Conservation (phyloP, 345 rosid genomes). For the Syzygium jambos region DNA sequence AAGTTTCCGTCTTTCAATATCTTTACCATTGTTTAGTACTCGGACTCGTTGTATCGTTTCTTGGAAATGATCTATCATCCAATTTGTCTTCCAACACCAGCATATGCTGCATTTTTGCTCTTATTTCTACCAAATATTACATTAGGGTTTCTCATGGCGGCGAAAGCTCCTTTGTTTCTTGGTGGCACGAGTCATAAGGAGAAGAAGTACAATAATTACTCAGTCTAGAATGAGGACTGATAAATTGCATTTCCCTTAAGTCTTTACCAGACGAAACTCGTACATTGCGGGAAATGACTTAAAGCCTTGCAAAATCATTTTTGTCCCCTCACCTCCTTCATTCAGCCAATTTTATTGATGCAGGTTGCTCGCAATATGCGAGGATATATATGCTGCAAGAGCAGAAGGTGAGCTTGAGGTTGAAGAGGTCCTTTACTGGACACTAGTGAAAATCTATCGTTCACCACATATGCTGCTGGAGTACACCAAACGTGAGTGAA, state of each 20-base stretch:
- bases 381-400: conserved; percentile 40
- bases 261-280: neutral
- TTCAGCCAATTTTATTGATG: neutral
- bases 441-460: conserved; percentile 32
- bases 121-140: neutral
- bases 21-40: neutral
- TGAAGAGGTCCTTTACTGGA: conserved; percentile 43
- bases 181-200: neutral
- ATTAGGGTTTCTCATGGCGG: neutral
- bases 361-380: conserved; percentile 41
- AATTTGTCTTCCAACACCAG: neutral
- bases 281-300: neutral
- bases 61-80: neutral
- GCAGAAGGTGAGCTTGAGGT: conserved; percentile 44
- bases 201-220: neutral
- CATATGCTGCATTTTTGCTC: neutral
- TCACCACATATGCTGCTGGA: conserved; percentile 40
- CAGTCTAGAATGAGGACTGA: neutral
- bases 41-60: neutral
- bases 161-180: neutral
- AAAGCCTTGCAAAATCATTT: neutral
- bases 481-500: conserved; percentile 29
- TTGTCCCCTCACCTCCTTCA: neutral
- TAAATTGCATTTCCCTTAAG: neutral
- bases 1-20: neutral